A percentile compares a stretch with the other conserved stretches of the same genome.
Evolutionary conservation across 768 basidiomycete genomes (phyloP).

Genomic region (Tubosaeta brunneosetosa): DNA sequence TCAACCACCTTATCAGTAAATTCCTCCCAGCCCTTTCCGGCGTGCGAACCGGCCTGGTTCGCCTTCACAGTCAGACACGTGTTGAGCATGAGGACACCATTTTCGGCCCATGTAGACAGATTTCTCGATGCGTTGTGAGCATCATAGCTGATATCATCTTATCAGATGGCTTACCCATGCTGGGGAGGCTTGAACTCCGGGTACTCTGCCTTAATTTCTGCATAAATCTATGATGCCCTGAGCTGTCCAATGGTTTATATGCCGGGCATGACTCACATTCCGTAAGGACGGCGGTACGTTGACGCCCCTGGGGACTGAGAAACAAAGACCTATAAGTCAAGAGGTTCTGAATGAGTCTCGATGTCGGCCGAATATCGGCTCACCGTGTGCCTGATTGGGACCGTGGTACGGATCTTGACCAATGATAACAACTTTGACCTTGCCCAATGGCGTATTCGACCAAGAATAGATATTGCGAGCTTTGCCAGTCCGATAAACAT

Average conservation of each 20-base stretch:
- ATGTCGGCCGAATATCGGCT: constrained; percentile 18
- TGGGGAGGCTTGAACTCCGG: constrained; percentile 72
- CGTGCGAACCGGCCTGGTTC: constrained; percentile 72
- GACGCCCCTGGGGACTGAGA: constrained; percentile 83
- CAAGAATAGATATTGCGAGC: constrained; percentile 88
- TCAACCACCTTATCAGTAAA: constrained; percentile 84
- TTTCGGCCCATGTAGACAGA: constrained; percentile 72
- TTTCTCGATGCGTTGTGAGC: constrained; percentile 46
- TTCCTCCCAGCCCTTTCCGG: constrained; percentile 83
- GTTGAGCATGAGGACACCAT: constrained; percentile 88
- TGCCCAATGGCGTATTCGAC: constrained; percentile 82
- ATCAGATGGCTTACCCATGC: constrained; percentile 63
- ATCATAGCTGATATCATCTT: constrained; percentile 7
- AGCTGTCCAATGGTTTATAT: constrained; percentile 7
- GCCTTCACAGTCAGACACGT: constrained; percentile 88
- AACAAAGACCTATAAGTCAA: constrained; percentile 61
- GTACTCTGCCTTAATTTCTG: constrained; percentile 79
- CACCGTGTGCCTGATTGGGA: constrained; percentile 80
- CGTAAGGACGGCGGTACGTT: constrained; percentile 73
- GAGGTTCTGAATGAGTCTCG: constrained; percentile 5
- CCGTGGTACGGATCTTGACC: constrained; percentile 89
- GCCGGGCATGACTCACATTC: constrained; percentile 50
- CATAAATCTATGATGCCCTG: constrained; percentile 62
- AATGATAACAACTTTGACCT: constrained; percentile 84
- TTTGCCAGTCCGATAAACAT: constrained; percentile 26